Percentiles rank a stretch among this genome's conserved stretches.
phyloP scores from a whole-genome alignment of 2,329 filamentous ascomycete species.

The Aspergillus luchuensis region DNA sequence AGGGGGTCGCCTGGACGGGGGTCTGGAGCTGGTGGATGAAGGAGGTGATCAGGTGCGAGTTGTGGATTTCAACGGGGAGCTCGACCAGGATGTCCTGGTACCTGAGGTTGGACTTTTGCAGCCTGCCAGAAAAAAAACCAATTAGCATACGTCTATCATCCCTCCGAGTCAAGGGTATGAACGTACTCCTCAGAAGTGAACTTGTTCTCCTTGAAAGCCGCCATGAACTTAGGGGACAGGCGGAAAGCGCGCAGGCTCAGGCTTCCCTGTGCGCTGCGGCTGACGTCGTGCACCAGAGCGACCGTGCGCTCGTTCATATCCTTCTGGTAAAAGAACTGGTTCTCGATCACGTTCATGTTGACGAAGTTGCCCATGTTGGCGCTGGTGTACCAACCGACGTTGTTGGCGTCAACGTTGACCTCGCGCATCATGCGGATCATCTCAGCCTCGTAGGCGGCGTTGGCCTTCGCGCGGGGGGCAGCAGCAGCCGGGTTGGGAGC shows the following conservation, averaged over 20 bases:
- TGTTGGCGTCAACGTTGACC: constrained; percentile 98
- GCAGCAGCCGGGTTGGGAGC: constrained; percentile 77
- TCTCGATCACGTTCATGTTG: constrained; percentile 93
- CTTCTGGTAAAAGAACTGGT: constrained; percentile 96
- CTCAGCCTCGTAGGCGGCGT: constrained; percentile 84
- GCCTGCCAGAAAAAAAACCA: constrained; percentile 53
- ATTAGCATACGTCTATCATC: constrained; percentile 14
- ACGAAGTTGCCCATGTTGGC: constrained; percentile 98
- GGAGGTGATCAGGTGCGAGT: constrained; percentile 93
- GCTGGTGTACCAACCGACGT: constrained; percentile 97
- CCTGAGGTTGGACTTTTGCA: constrained; percentile 90
- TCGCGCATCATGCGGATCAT: constrained; percentile 97
- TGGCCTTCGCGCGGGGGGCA: constrained; percentile 89
- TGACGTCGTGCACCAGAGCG: constrained; percentile 91
- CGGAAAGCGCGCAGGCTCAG: constrained; percentile 89
- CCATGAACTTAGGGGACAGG: constrained; percentile 83
- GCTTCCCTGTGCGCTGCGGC: constrained; percentile 88
- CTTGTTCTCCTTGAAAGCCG: constrained; percentile 92
- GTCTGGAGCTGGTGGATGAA: constrained; percentile 90
- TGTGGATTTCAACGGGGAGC: constrained; percentile 86
- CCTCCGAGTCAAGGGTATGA: too few species aligned
- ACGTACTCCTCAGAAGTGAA: constrained; percentile 92
- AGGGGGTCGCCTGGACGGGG: constrained; percentile 64
- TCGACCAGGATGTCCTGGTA: constrained; percentile 94
- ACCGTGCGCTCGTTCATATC: constrained; percentile 83